Percentiles rank a stretch among this genome's conserved stretches.
Conservation (phyloP, 2,329 filamentous ascomycete species). For the Trichoderma arundinaceum region DNA sequence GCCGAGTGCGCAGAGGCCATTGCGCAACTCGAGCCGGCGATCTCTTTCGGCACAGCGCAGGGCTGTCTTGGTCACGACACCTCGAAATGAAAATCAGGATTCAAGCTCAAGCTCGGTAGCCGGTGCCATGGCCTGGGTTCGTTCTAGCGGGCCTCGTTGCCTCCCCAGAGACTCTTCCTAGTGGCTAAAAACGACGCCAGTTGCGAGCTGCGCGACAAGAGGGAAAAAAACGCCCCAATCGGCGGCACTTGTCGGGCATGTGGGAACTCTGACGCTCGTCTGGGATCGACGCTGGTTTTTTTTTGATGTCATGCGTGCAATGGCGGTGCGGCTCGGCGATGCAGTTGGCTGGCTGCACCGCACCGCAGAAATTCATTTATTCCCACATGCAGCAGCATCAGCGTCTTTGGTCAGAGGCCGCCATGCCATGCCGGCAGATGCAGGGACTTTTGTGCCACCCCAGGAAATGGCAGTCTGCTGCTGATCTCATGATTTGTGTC, state of each 20-base stretch:
- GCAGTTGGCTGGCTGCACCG: constrained; percentile 14
- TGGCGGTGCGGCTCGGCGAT: constrained; percentile 2
- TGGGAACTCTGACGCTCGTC: constrained; percentile 26
- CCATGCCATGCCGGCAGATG: constrained; percentile 15
- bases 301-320: constrained; percentile 35
- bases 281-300: constrained; percentile 14
- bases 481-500: constrained; percentile 18
- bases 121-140: neutral
- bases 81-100: neutral
- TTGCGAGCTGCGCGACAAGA: constrained; percentile 10
- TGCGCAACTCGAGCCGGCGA: constrained; percentile 17
- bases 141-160: neutral
- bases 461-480: constrained; percentile 15
- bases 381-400: neutral
- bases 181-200: neutral
- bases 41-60: constrained; percentile 19
- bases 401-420: neutral
- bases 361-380: too few relatives aligned
- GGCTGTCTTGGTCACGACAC: constrained; percentile 19
- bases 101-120: neutral
- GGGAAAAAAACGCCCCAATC: constrained; percentile 19
- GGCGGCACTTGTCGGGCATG: constrained; percentile 30
- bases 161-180: too few relatives aligned
- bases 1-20: constrained; percentile 8
- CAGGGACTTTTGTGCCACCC: constrained; percentile 27